Conservation (phyloP, 2,329 filamentous ascomycete genomes). For the Alternaria angustiovoidea region DNA sequence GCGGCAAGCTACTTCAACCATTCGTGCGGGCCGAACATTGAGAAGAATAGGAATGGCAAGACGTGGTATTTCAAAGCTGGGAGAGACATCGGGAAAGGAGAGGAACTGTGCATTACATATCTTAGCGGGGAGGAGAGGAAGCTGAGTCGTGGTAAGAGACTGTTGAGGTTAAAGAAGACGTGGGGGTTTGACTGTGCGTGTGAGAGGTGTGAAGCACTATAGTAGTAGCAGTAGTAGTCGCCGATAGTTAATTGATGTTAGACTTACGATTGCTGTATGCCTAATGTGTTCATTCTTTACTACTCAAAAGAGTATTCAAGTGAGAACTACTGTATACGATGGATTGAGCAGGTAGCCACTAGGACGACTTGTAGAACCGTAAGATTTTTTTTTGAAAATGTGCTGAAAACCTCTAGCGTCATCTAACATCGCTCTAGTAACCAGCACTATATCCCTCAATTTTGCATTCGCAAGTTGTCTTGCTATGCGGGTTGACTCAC, state of each 20-base stretch:
- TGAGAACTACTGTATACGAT: background rate
- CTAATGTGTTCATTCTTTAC: background rate
- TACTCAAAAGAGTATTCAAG: background rate
- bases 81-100: conserved; percentile 47
- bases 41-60: conserved; percentile 52
- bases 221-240: conserved; percentile 4
- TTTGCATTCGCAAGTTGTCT: background rate
- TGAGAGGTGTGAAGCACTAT: conserved; percentile 44
- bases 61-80: conserved; percentile 53
- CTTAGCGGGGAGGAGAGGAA: conserved; percentile 58
- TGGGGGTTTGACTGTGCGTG: conserved; percentile 60
- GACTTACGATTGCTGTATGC: background rate
- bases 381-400: background rate
- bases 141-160: conserved; percentile 48
- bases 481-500: background rate
- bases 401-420: background rate
- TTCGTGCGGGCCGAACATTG: conserved; percentile 55
- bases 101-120: conserved; percentile 59
- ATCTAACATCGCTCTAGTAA: background rate
- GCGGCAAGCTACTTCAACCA: conserved; percentile 60
- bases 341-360: background rate
- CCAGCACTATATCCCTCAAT: background rate
- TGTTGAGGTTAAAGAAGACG: conserved; percentile 47
- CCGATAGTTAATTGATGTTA: background rate
- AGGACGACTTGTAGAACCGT: background rate